Evolutionary conservation across 768 basidiomycete genomes (phyloP).

Genomic region (Amanita rubescens): DNA sequence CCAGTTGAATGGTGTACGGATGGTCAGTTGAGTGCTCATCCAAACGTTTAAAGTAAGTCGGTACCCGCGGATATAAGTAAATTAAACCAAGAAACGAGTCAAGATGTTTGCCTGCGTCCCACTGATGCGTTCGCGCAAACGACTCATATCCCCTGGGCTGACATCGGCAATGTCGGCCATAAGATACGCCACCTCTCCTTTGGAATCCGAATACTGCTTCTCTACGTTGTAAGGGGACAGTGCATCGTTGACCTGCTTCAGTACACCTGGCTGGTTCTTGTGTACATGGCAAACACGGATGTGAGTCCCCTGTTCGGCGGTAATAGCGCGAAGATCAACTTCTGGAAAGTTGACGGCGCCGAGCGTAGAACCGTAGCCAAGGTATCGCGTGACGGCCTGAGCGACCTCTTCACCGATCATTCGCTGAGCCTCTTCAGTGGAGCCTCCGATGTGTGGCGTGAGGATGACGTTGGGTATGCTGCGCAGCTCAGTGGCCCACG

Average conservation of each 20-base stretch:
- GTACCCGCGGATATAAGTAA: background rate
- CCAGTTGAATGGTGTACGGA: constrained; percentile 44
- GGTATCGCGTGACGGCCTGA: constrained; percentile 76
- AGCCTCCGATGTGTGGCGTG: constrained; percentile 98
- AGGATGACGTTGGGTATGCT: constrained; percentile 85
- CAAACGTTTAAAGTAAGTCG: constrained; percentile 25
- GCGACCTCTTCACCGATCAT: constrained; percentile 97
- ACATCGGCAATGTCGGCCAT: constrained; percentile 97
- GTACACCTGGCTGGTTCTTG: constrained; percentile 91
- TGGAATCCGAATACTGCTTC: constrained; percentile 98
- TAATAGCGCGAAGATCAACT: constrained; percentile 91
- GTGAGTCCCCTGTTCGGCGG: constrained; percentile 69
- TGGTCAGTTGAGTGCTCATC: constrained; percentile 30
- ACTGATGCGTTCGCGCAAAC: constrained; percentile 70
- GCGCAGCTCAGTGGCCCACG: constrained; percentile 75
- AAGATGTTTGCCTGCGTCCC: constrained; percentile 82
- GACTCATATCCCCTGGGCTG: constrained; percentile 70
- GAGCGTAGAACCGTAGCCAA: constrained; percentile 84
- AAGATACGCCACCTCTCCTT: constrained; percentile 88
- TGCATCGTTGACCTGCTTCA: constrained; percentile 90
- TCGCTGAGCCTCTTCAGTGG: constrained; percentile 96
- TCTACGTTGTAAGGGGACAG: constrained; percentile 95
- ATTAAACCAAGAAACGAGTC: constrained; percentile 72
- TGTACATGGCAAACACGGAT: constrained; percentile 95
- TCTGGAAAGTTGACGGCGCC: constrained; percentile 99